phyloP scores from a whole-genome alignment of 352 stramenopile species.

The Pythium folliculosum region DNA sequence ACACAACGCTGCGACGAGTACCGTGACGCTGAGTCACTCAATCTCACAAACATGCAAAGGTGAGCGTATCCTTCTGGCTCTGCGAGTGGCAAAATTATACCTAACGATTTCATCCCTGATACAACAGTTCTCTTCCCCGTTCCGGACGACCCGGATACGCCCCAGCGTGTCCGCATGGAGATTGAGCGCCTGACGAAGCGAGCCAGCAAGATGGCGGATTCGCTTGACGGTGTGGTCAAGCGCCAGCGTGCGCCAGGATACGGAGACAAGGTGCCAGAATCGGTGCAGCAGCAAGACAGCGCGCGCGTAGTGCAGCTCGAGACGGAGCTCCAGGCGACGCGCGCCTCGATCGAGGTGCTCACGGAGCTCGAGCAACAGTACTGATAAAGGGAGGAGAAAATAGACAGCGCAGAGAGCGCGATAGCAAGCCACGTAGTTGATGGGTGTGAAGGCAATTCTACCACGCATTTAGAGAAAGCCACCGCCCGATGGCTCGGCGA shows the following conservation, averaged over 20 bases:
- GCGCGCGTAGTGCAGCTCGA: conserved; percentile 57
- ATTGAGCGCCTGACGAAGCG: conserved; percentile 70
- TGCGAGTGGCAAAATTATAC: not conserved
- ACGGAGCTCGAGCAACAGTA: conserved; percentile 59
- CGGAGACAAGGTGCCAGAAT: conserved; percentile 59
- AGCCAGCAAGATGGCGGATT: conserved; percentile 49
- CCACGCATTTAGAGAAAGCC: not conserved
- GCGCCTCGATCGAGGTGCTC: conserved; percentile 60
- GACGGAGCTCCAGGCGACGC: conserved; percentile 51
- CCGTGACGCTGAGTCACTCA: conserved; percentile 27
- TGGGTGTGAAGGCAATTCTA: not conserved
- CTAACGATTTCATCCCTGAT: not conserved
- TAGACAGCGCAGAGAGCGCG: not conserved
- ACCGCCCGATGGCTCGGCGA: not conserved
- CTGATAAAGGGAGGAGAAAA: conserved; percentile 24
- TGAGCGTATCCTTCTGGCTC: not conserved
- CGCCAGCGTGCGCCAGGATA: conserved; percentile 59
- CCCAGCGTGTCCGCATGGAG: conserved; percentile 58
- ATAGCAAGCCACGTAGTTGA: not conserved
- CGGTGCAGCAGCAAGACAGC: conserved; percentile 60
- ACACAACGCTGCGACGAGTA: not conserved
- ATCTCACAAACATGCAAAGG: conserved; percentile 35
- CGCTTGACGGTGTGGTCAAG: conserved; percentile 42
- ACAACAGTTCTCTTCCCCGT: conserved; percentile 61
- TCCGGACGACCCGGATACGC: conserved; percentile 65